phyloP scores from a whole-genome alignment of 176 grass and related monocot species.

The Alloteropsis semialata region DNA sequence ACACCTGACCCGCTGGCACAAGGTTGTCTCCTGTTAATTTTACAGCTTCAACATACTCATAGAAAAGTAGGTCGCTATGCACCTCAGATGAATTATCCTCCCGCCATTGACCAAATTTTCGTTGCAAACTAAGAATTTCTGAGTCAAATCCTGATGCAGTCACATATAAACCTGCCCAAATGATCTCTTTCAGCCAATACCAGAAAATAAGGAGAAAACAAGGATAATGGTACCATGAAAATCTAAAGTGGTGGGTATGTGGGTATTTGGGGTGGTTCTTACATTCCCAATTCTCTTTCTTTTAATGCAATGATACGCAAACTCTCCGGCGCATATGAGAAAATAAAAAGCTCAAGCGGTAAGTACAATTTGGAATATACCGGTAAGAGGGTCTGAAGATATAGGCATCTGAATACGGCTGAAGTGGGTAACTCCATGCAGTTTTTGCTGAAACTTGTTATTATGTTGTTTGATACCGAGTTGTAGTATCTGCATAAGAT shows the following conservation, averaged over 20 bases:
- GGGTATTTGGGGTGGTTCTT: neutral
- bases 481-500: slow-evolving; percentile 58
- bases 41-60: slow-evolving; percentile 91
- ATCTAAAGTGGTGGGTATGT: neutral
- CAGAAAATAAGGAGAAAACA: slow-evolving; percentile 1
- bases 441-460: slow-evolving; percentile 51
- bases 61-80: slow-evolving; percentile 67
- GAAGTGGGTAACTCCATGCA: slow-evolving; percentile 69
- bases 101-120: slow-evolving; percentile 90
- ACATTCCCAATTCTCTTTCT: neutral
- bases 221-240: neutral
- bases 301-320: neutral
- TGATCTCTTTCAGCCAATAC: slow-evolving; percentile 26
- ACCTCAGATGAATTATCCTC: slow-evolving; percentile 57
- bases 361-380: slow-evolving; percentile 47
- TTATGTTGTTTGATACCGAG: slow-evolving; percentile 59
- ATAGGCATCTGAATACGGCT: slow-evolving; percentile 65
- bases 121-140: slow-evolving; percentile 79
- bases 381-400: slow-evolving; percentile 83
- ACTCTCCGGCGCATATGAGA: neutral
- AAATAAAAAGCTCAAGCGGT: neutral
- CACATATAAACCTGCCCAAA: slow-evolving; percentile 73
- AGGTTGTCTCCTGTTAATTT: slow-evolving; percentile 82
- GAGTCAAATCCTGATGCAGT: slow-evolving; percentile 72
- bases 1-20: slow-evolving; percentile 82